phyloP scores from a whole-genome alignment of 1,284 basidiomycete genomes.

The Serendipita sp. region DNA sequence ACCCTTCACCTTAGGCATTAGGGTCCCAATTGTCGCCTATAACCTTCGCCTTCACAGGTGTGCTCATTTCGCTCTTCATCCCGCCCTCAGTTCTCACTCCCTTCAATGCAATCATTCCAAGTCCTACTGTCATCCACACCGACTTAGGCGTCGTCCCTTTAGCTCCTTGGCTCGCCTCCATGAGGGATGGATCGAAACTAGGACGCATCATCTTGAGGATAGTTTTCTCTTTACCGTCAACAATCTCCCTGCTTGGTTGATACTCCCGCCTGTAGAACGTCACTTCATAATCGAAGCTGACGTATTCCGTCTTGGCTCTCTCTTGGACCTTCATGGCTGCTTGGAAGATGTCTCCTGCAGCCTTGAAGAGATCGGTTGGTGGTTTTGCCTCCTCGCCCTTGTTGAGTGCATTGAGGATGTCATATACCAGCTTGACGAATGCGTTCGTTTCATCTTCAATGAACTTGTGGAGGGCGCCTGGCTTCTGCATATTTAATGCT shows the following conservation, averaged over 20 bases:
- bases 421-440: neutral
- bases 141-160: neutral
- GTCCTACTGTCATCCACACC: neutral
- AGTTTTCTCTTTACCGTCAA: neutral
- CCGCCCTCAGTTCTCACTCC: neutral
- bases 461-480: neutral
- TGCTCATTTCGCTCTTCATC: neutral
- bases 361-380: neutral
- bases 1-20: too few relatives aligned
- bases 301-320: neutral
- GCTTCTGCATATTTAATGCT: neutral
- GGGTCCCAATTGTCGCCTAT: neutral
- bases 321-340: neutral
- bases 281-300: neutral
- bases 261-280: neutral
- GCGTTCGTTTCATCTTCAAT: neutral
- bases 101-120: neutral
- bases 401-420: neutral
- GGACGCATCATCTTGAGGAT: too few relatives aligned
- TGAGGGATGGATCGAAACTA: neutral
- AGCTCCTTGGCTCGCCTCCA: neutral
- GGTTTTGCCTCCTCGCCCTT: neutral
- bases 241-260: neutral
- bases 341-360: neutral
- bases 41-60: neutral